Conservation (phyloP, 1,284 basidiomycete species). For the Ustilago vetiveriae region DNA sequence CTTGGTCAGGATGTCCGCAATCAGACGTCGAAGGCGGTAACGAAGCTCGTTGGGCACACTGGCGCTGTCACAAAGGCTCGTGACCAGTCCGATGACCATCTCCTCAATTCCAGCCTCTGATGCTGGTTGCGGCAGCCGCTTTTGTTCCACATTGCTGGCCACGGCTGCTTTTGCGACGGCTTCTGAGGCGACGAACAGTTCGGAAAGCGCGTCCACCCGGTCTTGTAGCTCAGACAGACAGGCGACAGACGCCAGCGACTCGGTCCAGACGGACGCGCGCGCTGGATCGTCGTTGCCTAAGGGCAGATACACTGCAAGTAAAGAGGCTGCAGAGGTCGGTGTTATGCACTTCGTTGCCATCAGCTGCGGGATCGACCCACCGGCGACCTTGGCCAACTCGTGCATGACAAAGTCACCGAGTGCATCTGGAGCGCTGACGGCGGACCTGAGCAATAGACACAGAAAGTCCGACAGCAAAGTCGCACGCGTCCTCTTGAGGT, state of each 20-base stretch:
- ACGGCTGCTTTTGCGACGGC: conserved; percentile 11
- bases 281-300: conserved; percentile 10
- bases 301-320: conserved; percentile 36
- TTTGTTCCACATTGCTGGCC: neutral
- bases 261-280: conserved; percentile 36
- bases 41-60: conserved; percentile 15
- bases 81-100: conserved; percentile 13
- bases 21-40: conserved; percentile 9
- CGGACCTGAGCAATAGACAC: conserved; percentile 17
- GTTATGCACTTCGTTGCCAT: conserved; percentile 18
- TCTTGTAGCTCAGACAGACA: conserved; percentile 18
- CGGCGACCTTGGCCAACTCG: conserved; percentile 14
- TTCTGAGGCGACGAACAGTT: conserved; percentile 32
- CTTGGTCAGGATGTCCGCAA: conserved; percentile 16
- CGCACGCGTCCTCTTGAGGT: conserved; percentile 13
- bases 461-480: conserved; percentile 32
- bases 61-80: conserved; percentile 24
- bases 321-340: conserved; percentile 21
- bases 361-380: conserved; percentile 25
- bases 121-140: conserved; percentile 17
- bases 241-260: conserved; percentile 37
- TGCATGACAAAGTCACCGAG: conserved; percentile 8
- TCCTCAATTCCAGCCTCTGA: conserved; percentile 36
- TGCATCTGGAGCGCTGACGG: conserved; percentile 20
- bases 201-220: conserved; percentile 39